These are phyloP conservation scores for Exophiala lecanii-corni DNA, from an alignment of 2,329 filamentous ascomycete genomes.

Conservation along the genomic window DNA sequence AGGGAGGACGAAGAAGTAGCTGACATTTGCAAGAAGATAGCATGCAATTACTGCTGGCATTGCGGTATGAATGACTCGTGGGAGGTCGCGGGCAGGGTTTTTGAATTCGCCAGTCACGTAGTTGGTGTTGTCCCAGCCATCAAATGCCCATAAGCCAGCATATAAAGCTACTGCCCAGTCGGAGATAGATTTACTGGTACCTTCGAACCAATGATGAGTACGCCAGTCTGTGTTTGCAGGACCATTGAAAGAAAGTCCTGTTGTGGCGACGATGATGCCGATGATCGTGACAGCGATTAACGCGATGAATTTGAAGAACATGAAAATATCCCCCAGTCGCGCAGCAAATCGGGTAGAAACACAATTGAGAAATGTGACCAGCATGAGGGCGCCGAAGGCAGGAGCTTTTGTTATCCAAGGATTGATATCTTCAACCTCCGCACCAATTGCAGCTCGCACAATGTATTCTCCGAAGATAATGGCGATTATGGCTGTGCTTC, in stretches of 20 bases:
- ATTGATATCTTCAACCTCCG: slow-evolving; percentile 75
- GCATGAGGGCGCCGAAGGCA: slow-evolving; percentile 67
- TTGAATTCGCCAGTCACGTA: slow-evolving; percentile 97
- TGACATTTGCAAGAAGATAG: slow-evolving; percentile 85
- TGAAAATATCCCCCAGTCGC: slow-evolving; percentile 82
- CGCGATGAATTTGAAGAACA: slow-evolving; percentile 95
- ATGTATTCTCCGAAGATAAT: slow-evolving; percentile 98
- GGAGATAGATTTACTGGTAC: slow-evolving; percentile 72
- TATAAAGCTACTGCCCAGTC: slow-evolving; percentile 93
- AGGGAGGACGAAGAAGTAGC: slow-evolving; percentile 92
- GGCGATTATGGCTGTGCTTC: slow-evolving; percentile 85
- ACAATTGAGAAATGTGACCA: slow-evolving; percentile 83
- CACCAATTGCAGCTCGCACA: slow-evolving; percentile 79
- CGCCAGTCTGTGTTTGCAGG: slow-evolving; percentile 82
- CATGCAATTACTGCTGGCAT: slow-evolving; percentile 89
- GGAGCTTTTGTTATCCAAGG: slow-evolving; percentile 89
- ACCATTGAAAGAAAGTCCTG: slow-evolving; percentile 74
- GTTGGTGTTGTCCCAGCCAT: slow-evolving; percentile 99
- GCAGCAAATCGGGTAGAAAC: slow-evolving; percentile 85
- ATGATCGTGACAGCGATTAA: slow-evolving; percentile 80
- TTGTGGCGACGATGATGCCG: slow-evolving; percentile 83
- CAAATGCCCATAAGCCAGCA: slow-evolving; percentile 94
- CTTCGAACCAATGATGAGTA: slow-evolving; percentile 78
- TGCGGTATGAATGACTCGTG: slow-evolving; percentile 90
- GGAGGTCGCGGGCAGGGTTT: slow-evolving; percentile 82